Evolutionary conservation across 2,329 filamentous ascomycete genomes (phyloP).

Genomic region (Onygenales sp.): DNA sequence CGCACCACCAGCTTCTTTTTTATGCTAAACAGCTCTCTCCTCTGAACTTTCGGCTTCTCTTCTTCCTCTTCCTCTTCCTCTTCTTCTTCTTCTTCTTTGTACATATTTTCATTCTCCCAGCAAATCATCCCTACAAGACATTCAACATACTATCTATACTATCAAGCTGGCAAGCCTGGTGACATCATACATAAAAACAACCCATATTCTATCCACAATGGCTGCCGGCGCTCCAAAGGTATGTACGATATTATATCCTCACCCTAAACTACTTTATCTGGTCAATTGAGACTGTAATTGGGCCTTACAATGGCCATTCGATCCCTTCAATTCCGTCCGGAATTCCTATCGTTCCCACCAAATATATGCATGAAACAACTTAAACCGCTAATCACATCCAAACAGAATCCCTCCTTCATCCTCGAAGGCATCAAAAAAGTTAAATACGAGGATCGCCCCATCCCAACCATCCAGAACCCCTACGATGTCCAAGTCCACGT

Average conservation of each 20-base stretch:
- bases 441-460: constrained; percentile 63
- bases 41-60: background rate
- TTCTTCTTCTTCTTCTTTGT: background rate
- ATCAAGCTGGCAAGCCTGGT: too few relatives aligned
- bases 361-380: background rate
- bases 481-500: constrained; percentile 74
- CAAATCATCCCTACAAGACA: background rate
- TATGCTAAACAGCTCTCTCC: background rate
- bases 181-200: background rate
- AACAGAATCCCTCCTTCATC: constrained; percentile 72
- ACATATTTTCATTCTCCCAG: background rate
- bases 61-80: background rate
- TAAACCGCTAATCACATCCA: background rate
- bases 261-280: too few relatives aligned
- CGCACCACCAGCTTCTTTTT: background rate
- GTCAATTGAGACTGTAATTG: background rate
- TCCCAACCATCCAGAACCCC: constrained; percentile 56
- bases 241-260: background rate
- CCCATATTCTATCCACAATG: background rate
- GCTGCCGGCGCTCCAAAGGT: background rate
- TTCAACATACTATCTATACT: background rate
- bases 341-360: background rate
- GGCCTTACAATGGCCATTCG: too few relatives aligned
- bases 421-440: constrained; percentile 68
- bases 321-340: background rate